Base-by-base conservation (phyloP, 2,329 filamentous ascomycete genomes). In the Cadophora gregata region DNA sequence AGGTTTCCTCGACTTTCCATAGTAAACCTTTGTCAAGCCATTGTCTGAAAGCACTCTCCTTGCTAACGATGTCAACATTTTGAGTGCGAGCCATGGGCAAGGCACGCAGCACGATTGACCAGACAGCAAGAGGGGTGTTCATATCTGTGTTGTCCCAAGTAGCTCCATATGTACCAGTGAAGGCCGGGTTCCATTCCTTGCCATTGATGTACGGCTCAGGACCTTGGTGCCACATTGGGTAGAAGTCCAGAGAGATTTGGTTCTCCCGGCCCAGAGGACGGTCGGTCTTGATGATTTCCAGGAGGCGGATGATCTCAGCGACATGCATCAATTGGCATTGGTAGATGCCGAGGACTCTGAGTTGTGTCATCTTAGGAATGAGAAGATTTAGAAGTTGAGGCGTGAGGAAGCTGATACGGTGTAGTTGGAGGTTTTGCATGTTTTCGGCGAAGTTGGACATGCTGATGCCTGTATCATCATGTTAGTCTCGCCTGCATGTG, bases 291-390 rank as follows among this genome's bases (percentile, higher is more conserved):
- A 77, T 70, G 8, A 77, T 71, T 2, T 74, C 55, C 1, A 77
- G 62, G 3, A 77, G 61, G 6, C 63, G 59, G 21, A 72, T 16
- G 0, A 71, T 69, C 10, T 74, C 61, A 0, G 71, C 71, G 12
- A 77, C 42, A 33, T 74, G 72, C 21, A 77, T 71, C 2, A 77
- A 62, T 47, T 64, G 68, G 31, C 75, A 77, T 21, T 72, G 72
- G 33, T 75, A 75, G 10, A 77, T 66, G 0, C 75, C 74, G 7
- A 77, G 53, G 4, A 63, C 56, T 19, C 66, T 68, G 2, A 77
- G 58, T 5, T 74, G 73, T 19, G 58, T 56, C 69, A 77, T 72
- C 27, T 70, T 62, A 1, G 74, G 75, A 29, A 77, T 68, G 0
- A 76, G 10, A 0, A 77, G 63, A 1, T 51, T 62, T 1, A 77